Conservation (phyloP, 805 yeast species). For the Metschnikowia matae region DNA sequence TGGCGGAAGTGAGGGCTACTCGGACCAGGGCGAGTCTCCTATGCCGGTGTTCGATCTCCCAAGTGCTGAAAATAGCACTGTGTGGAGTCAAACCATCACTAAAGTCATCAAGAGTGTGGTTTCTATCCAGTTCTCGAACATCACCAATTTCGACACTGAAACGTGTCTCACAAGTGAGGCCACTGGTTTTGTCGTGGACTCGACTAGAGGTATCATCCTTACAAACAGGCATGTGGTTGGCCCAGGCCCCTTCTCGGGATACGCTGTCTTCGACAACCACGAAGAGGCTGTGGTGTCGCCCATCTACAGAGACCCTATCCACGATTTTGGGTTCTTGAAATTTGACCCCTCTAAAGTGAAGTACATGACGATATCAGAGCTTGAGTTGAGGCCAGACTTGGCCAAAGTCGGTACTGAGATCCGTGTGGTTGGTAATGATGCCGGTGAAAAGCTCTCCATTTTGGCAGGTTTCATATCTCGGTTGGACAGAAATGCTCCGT, state of each 20-base stretch:
- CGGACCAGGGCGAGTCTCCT: constrained; percentile 5
- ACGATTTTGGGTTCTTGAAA: constrained; percentile 86
- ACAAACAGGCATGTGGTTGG: constrained; percentile 96
- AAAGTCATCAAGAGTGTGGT: constrained; percentile 83
- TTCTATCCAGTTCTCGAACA: constrained; percentile 83
- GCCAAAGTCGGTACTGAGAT: constrained; percentile 92
- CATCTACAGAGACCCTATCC: constrained; percentile 89
- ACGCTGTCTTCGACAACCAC: constrained; percentile 89
- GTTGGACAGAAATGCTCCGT: constrained; percentile 91
- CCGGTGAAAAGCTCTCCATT: constrained; percentile 89
- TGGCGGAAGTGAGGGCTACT: constrained; percentile 13
- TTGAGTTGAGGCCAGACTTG: constrained; percentile 70
- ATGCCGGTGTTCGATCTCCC: constrained; percentile 15
- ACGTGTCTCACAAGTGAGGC: constrained; percentile 79
- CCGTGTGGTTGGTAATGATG: constrained; percentile 93
- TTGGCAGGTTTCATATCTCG: constrained; percentile 82
- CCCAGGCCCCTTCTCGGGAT: constrained; percentile 90
- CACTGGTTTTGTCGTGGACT: constrained; percentile 92
- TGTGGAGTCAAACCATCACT: constrained; percentile 79
- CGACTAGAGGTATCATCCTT: constrained; percentile 73
- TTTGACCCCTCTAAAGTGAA: constrained; percentile 70
- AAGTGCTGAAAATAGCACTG: constrained; percentile 17
- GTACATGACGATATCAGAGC: constrained; percentile 65
- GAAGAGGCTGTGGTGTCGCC: constrained; percentile 88
- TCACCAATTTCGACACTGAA: constrained; percentile 84